phyloP scores from a whole-genome alignment of 768 basidiomycete genomes.

The Trametes cingulata region DNA sequence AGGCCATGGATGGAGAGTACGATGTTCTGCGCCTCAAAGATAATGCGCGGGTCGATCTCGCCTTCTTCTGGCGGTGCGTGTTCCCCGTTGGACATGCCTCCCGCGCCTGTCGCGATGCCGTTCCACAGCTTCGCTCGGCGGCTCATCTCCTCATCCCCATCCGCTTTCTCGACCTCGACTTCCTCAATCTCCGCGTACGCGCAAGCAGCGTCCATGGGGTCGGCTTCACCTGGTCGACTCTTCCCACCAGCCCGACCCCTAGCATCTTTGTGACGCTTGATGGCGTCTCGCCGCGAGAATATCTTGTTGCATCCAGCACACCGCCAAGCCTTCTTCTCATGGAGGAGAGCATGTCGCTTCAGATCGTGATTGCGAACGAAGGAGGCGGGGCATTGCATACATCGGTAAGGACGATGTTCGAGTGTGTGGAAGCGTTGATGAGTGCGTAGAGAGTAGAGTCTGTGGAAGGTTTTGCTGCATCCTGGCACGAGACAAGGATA shows the following conservation, averaged over 20 bases:
- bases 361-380: slow-evolving; percentile 81
- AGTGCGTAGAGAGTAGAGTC: slow-evolving; percentile 66
- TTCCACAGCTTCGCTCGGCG: slow-evolving; percentile 70
- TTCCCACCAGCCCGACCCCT: slow-evolving; percentile 47
- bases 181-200: slow-evolving; percentile 52
- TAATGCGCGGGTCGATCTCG: slow-evolving; percentile 51
- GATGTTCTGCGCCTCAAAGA: slow-evolving; percentile 51
- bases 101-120: slow-evolving; percentile 44
- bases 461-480: slow-evolving; percentile 70
- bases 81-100: slow-evolving; percentile 10
- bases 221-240: slow-evolving; percentile 28
- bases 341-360: slow-evolving; percentile 72
- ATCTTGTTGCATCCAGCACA: slow-evolving; percentile 73
- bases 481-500: slow-evolving; percentile 70
- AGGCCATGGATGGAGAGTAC: slow-evolving; percentile 57
- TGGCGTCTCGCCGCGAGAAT: slow-evolving; percentile 77
- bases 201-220: slow-evolving; percentile 39
- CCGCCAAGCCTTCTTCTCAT: slow-evolving; percentile 72
- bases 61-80: slow-evolving; percentile 53
- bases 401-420: slow-evolving; percentile 63
- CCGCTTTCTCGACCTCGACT: slow-evolving; percentile 58
- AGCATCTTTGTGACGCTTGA: slow-evolving; percentile 74
- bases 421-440: slow-evolving; percentile 68
- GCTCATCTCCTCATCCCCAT: slow-evolving; percentile 39
- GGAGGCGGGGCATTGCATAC: slow-evolving; percentile 65